Percentiles rank a stretch among this genome's conserved stretches.
phyloP scores from a whole-genome alignment of 192 early-diverging fungal genomes.

The Coemansia sp. region DNA sequence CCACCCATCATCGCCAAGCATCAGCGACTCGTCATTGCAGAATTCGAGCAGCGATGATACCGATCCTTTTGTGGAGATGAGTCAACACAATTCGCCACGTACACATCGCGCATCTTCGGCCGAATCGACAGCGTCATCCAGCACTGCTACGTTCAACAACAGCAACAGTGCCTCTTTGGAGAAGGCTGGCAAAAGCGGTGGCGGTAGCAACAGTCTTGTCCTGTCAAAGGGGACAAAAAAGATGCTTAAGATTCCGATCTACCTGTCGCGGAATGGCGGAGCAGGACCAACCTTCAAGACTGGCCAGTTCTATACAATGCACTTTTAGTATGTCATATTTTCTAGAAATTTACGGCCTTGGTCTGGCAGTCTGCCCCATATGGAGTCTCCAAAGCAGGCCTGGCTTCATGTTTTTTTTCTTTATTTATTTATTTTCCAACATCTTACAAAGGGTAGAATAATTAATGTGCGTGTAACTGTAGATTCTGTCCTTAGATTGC shows the following conservation, averaged over 20 bases:
- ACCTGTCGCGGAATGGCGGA: conserved; percentile 44
- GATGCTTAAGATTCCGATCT: conserved; percentile 39
- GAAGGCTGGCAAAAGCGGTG: background rate
- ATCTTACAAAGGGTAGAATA: too few species aligned
- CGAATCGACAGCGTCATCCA: conserved; percentile 43
- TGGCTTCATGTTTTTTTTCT: too few species aligned
- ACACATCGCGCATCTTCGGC: conserved; percentile 45
- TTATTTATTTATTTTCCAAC: too few species aligned
- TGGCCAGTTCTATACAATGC: conserved; percentile 50
- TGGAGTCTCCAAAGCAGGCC: too few species aligned
- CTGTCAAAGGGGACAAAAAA: conserved; percentile 8
- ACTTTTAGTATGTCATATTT: conserved; percentile 16
- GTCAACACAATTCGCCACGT: background rate
- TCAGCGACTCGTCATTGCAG: conserved; percentile 32
- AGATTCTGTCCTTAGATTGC: too few species aligned
- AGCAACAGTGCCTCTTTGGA: conserved; percentile 2
- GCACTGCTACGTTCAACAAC: conserved; percentile 27
- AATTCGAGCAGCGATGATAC: conserved; percentile 24
- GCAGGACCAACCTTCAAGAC: conserved; percentile 51
- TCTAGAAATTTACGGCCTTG: background rate
- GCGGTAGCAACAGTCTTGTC: background rate
- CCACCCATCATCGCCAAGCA: conserved; percentile 45
- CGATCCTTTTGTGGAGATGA: conserved; percentile 8
- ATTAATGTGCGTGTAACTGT: too few species aligned
- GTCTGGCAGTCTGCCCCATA: too few species aligned